Evolutionary conservation across 2,329 filamentous ascomycete species (phyloP), one percentile per base, ranked within the genome.

Genomic region (Ceratocystiopsis brevicomis): DNA sequence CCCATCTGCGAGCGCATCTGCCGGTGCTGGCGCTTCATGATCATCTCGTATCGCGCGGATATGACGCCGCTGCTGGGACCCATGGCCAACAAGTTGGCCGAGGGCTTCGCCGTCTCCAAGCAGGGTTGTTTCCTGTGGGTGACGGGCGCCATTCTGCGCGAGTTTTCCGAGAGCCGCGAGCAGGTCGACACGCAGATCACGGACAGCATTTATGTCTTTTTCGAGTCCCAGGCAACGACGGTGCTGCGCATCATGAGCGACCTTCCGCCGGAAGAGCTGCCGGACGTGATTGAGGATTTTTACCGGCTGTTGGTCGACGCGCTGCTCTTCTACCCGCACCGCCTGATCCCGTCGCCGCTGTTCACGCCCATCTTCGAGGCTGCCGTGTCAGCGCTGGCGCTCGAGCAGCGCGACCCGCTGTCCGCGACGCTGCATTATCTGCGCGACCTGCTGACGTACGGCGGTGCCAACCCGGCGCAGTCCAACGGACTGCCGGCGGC

Each of bases 121-220:
- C 88, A 98, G 61, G 90, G 90, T 13, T 95, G 88, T 58, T 98
- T 98, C 69, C 68, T 98, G n/a, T 98, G 90, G 90, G 88, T 90
- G 1, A 95, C 88, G 2, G 83, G 87, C 50, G 85, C 88, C 10
- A 92, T 98, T 49, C 72, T 98, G 30, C 81, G 90, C 46, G 90
- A 98, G 59, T 98, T 96, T 56, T 90, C 85, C 0, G 84, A 93
- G 53, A 86, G 88, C 37, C 76, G 82, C 37, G 86, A 94, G 52
- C 76, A 82, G 47, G 82, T 96, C 17, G 80, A 88, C 44, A 71
- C 78, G 41, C 66, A 72, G n/a, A 92, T 85, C 6, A 83, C 82
- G 15, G 77, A 85, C 44, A 81, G 81, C 50, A 92, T 98, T 44
- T 98, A 92, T 62, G 73, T 75, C 45, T 98, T 98, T 63, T 95